Base-by-base conservation (phyloP, 768 basidiomycete genomes). In the Rhizopogon vulgaris region DNA sequence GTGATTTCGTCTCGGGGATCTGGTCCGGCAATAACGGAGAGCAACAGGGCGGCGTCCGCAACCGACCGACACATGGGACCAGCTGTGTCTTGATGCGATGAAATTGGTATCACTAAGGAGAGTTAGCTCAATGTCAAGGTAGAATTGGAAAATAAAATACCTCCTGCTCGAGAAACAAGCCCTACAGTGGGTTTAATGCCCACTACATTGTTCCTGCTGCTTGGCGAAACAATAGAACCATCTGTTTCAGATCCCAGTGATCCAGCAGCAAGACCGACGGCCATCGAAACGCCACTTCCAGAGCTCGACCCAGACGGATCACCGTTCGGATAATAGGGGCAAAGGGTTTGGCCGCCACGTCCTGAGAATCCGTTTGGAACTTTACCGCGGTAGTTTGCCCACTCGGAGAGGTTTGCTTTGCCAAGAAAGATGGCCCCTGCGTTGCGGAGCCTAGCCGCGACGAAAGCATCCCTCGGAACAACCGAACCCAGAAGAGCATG, bases 161-260 rank as follows among this genome's bases (percentile, higher is more conserved):
- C 82, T 62, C 81, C 82, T 14, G 79, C 77, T 12, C 80, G 71
- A 4, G 80, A 83, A 3, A 79, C 81, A 32, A 82, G 62, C 0
- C 82, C 82, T 8, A 83, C 73, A 2, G 78, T 83, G 0, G 83
- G 79, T 56, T 82, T 82, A 42, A 64, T 67, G 63, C 74, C 72
- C 8, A 71, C 76, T 8, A 78, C 51, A 39, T 76, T 77, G 51
- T 73, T 75, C 18, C 56, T 52, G 43, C 68, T 70, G 39, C 70
- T 66, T 0, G 78, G 78, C 12, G 63, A 72, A 32, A 72, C 61
- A 52, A 79, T 79, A 12, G 73, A 74, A n/a, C 79, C 78, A 46
- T 74, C 69, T 6, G 73, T 78, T 58, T 78, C 78, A 0, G 73
- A 69, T 11, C 78, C 78, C 22, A 79, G 65, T 12, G 73, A 57